Evolutionary conservation across 2,329 filamentous ascomycete genomes (phyloP).

Genomic region (Ceratocystis cacaofunesta): DNA sequence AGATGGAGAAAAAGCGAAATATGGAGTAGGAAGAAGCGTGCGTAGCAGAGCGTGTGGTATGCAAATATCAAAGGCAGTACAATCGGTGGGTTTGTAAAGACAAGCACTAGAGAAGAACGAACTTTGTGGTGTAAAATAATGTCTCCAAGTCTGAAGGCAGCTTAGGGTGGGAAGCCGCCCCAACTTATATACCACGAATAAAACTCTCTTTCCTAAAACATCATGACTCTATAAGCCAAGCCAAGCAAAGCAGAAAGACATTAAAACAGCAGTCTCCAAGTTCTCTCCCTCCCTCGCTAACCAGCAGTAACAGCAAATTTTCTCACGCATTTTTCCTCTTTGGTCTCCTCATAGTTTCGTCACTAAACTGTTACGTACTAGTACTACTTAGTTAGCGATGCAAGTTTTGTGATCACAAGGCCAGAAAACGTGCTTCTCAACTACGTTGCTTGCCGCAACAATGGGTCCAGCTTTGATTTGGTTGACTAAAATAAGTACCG

Average conservation of each 20-base stretch:
- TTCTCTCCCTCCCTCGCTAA: neutral
- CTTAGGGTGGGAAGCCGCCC: neutral
- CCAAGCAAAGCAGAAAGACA: neutral
- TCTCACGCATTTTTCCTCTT: neutral
- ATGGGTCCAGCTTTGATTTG: neutral
- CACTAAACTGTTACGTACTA: constrained; percentile 5
- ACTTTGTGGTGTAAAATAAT: neutral
- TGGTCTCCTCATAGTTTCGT: neutral
- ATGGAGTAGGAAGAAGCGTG: neutral
- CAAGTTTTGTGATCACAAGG: constrained; percentile 1
- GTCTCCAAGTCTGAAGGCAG: neutral
- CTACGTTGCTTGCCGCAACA: neutral
- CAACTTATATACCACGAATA: constrained; percentile 4
- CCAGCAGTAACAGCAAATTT: neutral
- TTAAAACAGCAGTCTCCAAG: neutral
- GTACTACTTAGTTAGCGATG: neutral
- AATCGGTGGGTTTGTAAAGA: neutral
- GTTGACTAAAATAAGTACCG: neutral
- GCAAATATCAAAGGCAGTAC: neutral
- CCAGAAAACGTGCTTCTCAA: constrained; percentile 3
- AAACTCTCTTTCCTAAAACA: neutral
- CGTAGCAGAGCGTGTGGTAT: neutral
- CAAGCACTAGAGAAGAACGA: neutral
- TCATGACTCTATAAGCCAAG: neutral
- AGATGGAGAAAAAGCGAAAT: neutral